Conservation (phyloP, 371 early-diverging fungal species). For the Smittium mucronatum region DNA sequence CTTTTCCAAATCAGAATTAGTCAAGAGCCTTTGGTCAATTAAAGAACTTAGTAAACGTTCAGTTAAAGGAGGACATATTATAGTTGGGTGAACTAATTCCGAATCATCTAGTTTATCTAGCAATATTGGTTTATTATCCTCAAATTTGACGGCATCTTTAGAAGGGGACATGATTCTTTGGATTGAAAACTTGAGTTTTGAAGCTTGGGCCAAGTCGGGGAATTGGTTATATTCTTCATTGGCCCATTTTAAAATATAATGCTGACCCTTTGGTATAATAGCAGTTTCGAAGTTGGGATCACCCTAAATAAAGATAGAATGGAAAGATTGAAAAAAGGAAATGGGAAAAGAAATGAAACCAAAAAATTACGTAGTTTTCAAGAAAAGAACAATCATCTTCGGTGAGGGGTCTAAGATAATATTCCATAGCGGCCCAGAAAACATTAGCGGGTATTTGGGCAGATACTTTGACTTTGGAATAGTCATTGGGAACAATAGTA, state of each 20-base stretch:
- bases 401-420: slow-evolving; percentile 61
- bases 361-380: background rate
- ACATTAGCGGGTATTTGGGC: slow-evolving; percentile 69
- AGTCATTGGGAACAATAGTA: slow-evolving; percentile 41
- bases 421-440: slow-evolving; percentile 71
- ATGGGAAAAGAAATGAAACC: background rate
- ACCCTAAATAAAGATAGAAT: slow-evolving; percentile 22
- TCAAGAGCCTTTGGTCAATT: slow-evolving; percentile 43
- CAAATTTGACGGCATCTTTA: slow-evolving; percentile 22
- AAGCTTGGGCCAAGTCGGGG: slow-evolving; percentile 34
- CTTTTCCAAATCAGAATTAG: background rate
- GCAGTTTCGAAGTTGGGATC: slow-evolving; percentile 56
- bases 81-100: slow-evolving; percentile 40
- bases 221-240: slow-evolving; percentile 56
- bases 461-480: slow-evolving; percentile 49
- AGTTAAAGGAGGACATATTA: slow-evolving; percentile 49
- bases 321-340: background rate
- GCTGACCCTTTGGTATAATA: slow-evolving; percentile 61
- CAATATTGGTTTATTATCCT: slow-evolving; percentile 30
- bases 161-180: slow-evolving; percentile 19
- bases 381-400: slow-evolving; percentile 52
- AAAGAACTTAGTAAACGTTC: slow-evolving; percentile 58
- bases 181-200: slow-evolving; percentile 19
- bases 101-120: slow-evolving; percentile 38
- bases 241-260: slow-evolving; percentile 67